Percentiles rank a stretch among this genome's conserved stretches.
These are phyloP conservation scores for Fusarium proliferatum DNA, from an alignment of 2,329 filamentous ascomycete species.

Conservation along the genomic window DNA sequence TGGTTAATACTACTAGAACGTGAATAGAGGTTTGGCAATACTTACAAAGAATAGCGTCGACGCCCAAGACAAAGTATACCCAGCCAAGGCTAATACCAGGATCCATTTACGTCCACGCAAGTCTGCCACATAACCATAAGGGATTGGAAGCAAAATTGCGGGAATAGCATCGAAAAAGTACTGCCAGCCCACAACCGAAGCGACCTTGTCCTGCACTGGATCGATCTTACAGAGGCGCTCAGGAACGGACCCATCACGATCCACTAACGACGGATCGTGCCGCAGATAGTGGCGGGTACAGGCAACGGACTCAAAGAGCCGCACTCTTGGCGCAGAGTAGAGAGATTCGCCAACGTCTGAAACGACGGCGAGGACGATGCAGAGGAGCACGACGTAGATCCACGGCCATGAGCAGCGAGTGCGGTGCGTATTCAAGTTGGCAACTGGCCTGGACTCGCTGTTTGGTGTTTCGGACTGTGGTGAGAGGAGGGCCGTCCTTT, in stretches of 20 bases:
- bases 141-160: neutral
- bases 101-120: constrained; percentile 4
- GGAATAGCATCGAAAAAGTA: constrained; percentile 10
- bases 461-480: neutral
- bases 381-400: constrained; percentile 1
- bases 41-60: neutral
- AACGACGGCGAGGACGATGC: neutral
- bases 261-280: constrained; percentile 8
- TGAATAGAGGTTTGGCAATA: neutral
- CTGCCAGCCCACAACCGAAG: constrained; percentile 5
- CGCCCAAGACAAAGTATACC: constrained; percentile 2
- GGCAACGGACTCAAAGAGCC: constrained; percentile 6
- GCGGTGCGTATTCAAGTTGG: neutral
- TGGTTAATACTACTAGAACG: neutral
- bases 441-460: neutral
- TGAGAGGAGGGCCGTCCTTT: constrained; percentile 2
- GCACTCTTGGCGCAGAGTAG: constrained; percentile 4
- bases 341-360: constrained; percentile 1
- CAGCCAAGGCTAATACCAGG: neutral
- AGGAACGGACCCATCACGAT: neutral
- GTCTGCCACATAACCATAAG: neutral
- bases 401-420: constrained; percentile 8
- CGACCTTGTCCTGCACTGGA: neutral
- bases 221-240: neutral
- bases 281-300: constrained; percentile 5